Base-by-base conservation (phyloP, 176 grass and related monocot genomes). In the Rhynchospora tenuis region DNA sequence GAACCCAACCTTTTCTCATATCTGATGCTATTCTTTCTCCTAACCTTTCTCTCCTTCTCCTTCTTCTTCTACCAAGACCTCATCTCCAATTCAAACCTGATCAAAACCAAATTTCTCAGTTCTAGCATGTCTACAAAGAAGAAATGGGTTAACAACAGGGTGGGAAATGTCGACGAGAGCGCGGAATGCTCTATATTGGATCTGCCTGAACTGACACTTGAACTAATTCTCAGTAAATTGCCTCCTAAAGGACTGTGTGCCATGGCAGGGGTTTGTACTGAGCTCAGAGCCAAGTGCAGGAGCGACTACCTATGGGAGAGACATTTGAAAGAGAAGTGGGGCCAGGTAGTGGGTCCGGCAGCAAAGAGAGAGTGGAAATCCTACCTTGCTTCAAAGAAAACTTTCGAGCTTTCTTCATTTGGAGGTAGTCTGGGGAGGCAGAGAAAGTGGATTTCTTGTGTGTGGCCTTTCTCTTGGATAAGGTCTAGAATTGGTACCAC, bases 391-490 rank as follows among this genome's bases (percentile, higher is more conserved):
- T 93, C 91, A n/a, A 68, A n/a, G 22, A 87, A 5, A 73, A 81
- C 48, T 45, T 16, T 11, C 10, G 86, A 44, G 38, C 33, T 74
- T n/a, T 46, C 86, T 6, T 76, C 81, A 43, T 71, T 61, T 6
- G 77, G 43, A 4, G 50, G 33, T 43, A 38, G 58, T 63, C 38
- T 82, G 65, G 83, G 84, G 5, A 88, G 59, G 85, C 83, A 56
- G 78, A 89, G 84, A 87, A 91, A 54, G 70, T 95, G 93, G 93
- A 82, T 99, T 63, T 92, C 91, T 61, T 93, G 93, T 48, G 85
- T 95, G 27, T 95, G 89, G 75, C 93, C 91, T 26, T 84, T 95
- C 47, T 93, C 96, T 73, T 99, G 96, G 96, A 88, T 99, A 77
- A 86, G 68, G 24, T 63, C 91, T 4, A 81, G 73, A 81, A 48